These are phyloP conservation scores for Capronia coronata DNA, from an alignment of 2,329 filamentous ascomycete genomes.

Conservation along the genomic window DNA sequence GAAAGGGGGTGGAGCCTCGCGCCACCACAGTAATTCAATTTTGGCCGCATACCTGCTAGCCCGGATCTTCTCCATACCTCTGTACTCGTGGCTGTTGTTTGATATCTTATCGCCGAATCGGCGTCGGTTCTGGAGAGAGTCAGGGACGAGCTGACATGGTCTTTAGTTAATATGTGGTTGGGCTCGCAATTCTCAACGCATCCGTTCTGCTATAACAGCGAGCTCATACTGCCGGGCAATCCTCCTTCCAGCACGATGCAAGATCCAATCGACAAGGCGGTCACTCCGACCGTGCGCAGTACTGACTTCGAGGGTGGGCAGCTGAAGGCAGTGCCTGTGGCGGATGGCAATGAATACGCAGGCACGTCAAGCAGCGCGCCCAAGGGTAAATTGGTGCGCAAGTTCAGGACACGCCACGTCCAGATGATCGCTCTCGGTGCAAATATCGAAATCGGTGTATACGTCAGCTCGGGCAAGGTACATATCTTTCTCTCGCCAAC, in stretches of 20 bases:
- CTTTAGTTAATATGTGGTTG: not conserved
- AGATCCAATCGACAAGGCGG: not conserved
- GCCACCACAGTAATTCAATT: not conserved
- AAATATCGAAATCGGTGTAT: slow-evolving; percentile 33
- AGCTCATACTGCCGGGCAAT: not conserved
- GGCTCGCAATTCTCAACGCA: not conserved
- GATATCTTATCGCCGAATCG: not conserved
- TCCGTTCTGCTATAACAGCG: not conserved
- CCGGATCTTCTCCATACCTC: not conserved
- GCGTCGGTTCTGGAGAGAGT: not conserved
- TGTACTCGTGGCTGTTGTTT: not conserved
- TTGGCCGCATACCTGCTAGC: not conserved
- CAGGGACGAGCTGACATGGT: not conserved
- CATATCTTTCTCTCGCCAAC: not conserved
- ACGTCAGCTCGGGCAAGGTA: slow-evolving; percentile 32
- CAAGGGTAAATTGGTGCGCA: slow-evolving; percentile 3
- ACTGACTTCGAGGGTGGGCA: not conserved
- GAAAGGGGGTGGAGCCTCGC: not conserved
- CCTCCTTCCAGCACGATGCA: not conserved
- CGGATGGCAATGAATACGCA: not conserved
- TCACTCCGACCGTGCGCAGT: not conserved
- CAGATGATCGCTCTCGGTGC: slow-evolving; percentile 28
- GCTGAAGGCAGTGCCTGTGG: not conserved
- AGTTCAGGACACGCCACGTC: slow-evolving; percentile 17
- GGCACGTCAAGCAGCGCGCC: slow-evolving; percentile 2